Conservation (phyloP, 768 basidiomycete genomes). For the Termitomyces sp. region DNA sequence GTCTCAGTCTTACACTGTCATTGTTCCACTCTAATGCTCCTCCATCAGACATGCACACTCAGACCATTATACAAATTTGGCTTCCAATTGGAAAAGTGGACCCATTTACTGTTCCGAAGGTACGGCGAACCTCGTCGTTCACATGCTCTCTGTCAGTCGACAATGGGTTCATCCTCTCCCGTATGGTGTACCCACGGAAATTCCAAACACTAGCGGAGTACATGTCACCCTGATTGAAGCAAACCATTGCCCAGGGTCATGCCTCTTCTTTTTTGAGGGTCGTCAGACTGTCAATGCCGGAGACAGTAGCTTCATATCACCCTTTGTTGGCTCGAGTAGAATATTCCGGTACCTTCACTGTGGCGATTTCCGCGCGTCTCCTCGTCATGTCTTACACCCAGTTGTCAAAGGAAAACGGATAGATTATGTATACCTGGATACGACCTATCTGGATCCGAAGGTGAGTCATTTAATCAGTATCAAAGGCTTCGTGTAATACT, state of each 20-base stretch:
- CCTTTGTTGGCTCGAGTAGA: constrained; percentile 60
- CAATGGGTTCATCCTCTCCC: constrained; percentile 89
- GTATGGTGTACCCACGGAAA: constrained; percentile 64
- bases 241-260: constrained; percentile 97
- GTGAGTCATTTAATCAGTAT: constrained; percentile 20
- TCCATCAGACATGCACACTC: constrained; percentile 85
- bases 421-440: constrained; percentile 90
- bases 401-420: constrained; percentile 74
- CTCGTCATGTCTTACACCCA: constrained; percentile 81
- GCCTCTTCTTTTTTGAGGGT: constrained; percentile 91
- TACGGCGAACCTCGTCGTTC: constrained; percentile 87
- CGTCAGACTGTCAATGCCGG: constrained; percentile 85
- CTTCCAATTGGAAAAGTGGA: constrained; percentile 81
- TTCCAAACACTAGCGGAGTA: constrained; percentile 84
- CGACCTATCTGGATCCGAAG: constrained; percentile 91
- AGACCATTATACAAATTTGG: constrained; percentile 92
- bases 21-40: constrained; percentile 9
- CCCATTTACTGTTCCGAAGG: constrained; percentile 95
- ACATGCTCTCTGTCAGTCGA: constrained; percentile 84
- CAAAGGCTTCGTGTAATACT: not conserved
- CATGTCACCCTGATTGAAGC: constrained; percentile 93
- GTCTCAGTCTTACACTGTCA: not conserved
- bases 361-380: constrained; percentile 90
- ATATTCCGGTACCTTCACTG: constrained; percentile 91
- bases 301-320: constrained; percentile 69